These are phyloP conservation scores for Penicillium concentricum DNA, from an alignment of 2,329 filamentous ascomycete genomes.

Conservation along the genomic window DNA sequence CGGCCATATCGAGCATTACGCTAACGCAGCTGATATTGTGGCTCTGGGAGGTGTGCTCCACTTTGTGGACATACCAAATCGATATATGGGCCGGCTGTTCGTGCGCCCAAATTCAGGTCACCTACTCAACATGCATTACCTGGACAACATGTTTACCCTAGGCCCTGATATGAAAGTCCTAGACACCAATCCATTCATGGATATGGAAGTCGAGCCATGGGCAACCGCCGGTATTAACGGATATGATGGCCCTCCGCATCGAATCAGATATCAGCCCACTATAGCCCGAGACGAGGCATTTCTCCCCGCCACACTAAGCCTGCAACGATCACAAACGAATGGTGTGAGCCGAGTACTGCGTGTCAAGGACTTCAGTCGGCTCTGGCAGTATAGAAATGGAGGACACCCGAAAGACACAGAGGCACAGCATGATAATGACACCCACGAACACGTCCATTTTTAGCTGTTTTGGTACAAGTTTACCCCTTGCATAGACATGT, in stretches of 20 bases:
- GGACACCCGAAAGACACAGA: slow-evolving; percentile 15
- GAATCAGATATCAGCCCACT: background rate
- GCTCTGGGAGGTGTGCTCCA: slow-evolving; percentile 71
- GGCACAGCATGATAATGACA: background rate
- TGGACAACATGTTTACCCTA: slow-evolving; percentile 44
- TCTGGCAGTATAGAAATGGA: slow-evolving; percentile 44
- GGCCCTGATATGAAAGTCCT: slow-evolving; percentile 26
- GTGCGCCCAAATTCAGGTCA: slow-evolving; percentile 44
- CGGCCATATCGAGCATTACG: slow-evolving; percentile 76
- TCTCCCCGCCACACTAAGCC: slow-evolving; percentile 4
- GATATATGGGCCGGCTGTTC: slow-evolving; percentile 52
- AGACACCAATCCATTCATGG: slow-evolving; percentile 38
- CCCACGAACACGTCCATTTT: background rate
- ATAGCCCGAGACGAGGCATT: slow-evolving; percentile 13
- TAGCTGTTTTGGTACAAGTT: background rate
- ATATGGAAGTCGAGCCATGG: slow-evolving; percentile 27
- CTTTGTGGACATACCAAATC: slow-evolving; percentile 54
- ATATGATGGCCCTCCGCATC: background rate
- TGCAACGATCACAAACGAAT: background rate
- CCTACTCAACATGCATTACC: slow-evolving; percentile 47
- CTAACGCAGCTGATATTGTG: slow-evolving; percentile 71
- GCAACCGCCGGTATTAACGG: background rate
- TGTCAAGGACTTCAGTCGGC: slow-evolving; percentile 39
- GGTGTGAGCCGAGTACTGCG: slow-evolving; percentile 11
- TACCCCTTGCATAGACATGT: background rate